Evolutionary conservation across 2,329 filamentous ascomycete genomes (phyloP).

Genomic region (Acrocalymma vagum): DNA sequence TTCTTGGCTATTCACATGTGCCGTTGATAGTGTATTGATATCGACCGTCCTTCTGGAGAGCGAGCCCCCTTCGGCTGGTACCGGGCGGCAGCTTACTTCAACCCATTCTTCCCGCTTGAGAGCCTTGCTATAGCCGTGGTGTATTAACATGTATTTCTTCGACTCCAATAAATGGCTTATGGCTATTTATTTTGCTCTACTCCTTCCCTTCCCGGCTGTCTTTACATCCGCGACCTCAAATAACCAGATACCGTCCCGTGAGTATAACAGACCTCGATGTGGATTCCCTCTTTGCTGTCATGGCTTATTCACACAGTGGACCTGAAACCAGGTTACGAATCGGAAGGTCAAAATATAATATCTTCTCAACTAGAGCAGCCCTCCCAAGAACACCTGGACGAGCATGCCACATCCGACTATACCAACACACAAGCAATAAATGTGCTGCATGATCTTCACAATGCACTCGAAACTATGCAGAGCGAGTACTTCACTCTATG

Average conservation of each 20-base stretch:
- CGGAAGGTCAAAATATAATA: slow-evolving; percentile 21
- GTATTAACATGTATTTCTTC: slow-evolving; percentile 3
- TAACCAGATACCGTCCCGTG: slow-evolving; percentile 10
- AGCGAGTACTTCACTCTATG: slow-evolving; percentile 78
- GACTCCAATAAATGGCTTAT: slow-evolving; percentile 9
- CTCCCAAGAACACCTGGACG: not conserved
- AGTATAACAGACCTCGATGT: slow-evolving; percentile 3
- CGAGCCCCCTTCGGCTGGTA: slow-evolving; percentile 7
- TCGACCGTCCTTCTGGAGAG: slow-evolving; percentile 17
- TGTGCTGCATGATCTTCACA: slow-evolving; percentile 44
- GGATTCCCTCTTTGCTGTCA: not conserved
- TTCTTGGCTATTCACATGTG: slow-evolving; percentile 12
- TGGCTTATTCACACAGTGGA: slow-evolving; percentile 14
- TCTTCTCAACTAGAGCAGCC: not conserved
- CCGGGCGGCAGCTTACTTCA: not conserved
- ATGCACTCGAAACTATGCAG: slow-evolving; percentile 79
- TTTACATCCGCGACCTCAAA: slow-evolving; percentile 15
- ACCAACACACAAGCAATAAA: slow-evolving; percentile 12
- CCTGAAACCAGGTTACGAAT: slow-evolving; percentile 17
- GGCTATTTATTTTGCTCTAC: slow-evolving; percentile 7
- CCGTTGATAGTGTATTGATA: slow-evolving; percentile 15
- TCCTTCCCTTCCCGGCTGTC: slow-evolving; percentile 9
- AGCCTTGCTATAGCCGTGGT: not conserved
- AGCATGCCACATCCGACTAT: too few species aligned
- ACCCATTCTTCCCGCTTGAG: slow-evolving; percentile 1